phyloP scores from a whole-genome alignment of 2,329 filamentous ascomycete species.

The Tolypocladium tropicale region DNA sequence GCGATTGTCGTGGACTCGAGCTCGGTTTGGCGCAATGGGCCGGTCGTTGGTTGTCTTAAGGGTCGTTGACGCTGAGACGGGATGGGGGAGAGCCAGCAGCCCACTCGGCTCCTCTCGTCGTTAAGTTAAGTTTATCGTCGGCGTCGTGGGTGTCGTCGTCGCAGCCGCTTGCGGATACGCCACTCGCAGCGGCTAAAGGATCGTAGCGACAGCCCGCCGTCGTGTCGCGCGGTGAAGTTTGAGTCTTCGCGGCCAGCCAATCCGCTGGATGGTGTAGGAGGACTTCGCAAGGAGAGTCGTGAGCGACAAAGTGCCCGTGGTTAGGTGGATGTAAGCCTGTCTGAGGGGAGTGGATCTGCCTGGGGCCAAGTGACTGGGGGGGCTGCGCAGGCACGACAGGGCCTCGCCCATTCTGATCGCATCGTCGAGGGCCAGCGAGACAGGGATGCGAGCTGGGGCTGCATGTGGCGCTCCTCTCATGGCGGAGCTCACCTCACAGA shows the following conservation, averaged over 20 bases:
- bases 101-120: not conserved
- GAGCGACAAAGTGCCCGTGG: not conserved
- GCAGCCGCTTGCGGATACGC: not conserved
- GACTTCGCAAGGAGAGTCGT: not conserved
- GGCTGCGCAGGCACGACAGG: not conserved
- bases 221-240: not conserved
- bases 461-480: not conserved
- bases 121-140: no score
- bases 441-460: not conserved
- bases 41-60: not conserved
- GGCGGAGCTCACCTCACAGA: not conserved
- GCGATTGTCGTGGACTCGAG: not conserved
- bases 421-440: no score
- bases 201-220: not conserved
- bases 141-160: not conserved
- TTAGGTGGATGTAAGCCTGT: not conserved
- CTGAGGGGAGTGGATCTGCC: not conserved
- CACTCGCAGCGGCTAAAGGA: not conserved
- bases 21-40: not conserved
- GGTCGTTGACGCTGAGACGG: not conserved
- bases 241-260: not conserved
- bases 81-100: not conserved
- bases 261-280: not conserved
- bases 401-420: not conserved
- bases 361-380: not conserved